Percentiles rank a stretch among this genome's conserved stretches.
Conservation (phyloP, 768 basidiomycete genomes). For the Lyophyllum decastes region DNA sequence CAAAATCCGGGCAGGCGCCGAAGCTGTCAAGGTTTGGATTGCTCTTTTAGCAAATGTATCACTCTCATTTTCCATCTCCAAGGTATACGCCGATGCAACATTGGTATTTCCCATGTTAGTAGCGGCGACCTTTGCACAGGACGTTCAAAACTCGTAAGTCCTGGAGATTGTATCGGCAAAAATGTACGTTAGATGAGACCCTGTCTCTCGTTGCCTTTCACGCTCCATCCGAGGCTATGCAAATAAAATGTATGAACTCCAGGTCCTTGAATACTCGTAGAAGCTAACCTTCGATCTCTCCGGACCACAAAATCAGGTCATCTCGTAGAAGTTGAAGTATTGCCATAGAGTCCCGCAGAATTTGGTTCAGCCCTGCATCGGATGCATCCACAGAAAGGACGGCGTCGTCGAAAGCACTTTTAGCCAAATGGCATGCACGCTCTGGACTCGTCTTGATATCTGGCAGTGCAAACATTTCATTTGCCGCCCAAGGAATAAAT, state of each 20-base stretch:
- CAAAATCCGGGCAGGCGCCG: constrained; percentile 86
- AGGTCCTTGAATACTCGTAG: neutral
- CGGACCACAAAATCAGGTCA: constrained; percentile 85
- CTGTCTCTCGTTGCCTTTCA: neutral
- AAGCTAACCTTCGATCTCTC: constrained; percentile 58
- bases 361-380: constrained; percentile 38
- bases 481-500: neutral
- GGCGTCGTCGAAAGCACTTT: constrained; percentile 91
- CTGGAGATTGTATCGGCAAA: neutral
- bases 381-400: constrained; percentile 60
- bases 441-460: constrained; percentile 85
- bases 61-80: constrained; percentile 9
- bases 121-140: constrained; percentile 87
- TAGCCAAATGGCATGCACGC: constrained; percentile 85
- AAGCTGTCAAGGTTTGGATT: constrained; percentile 71
- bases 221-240: neutral
- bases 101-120: constrained; percentile 94
- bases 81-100: constrained; percentile 96
- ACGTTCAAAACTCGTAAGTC: constrained; percentile 12
- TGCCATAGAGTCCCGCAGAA: constrained; percentile 73
- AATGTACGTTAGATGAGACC: neutral
- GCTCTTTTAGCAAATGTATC: neutral
- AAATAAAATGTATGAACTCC: constrained; percentile 2
- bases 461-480: constrained; percentile 9
- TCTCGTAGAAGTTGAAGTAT: constrained; percentile 83